Base-by-base conservation (phyloP, 2,329 filamentous ascomycete species). In the Curvularia lunata region DNA sequence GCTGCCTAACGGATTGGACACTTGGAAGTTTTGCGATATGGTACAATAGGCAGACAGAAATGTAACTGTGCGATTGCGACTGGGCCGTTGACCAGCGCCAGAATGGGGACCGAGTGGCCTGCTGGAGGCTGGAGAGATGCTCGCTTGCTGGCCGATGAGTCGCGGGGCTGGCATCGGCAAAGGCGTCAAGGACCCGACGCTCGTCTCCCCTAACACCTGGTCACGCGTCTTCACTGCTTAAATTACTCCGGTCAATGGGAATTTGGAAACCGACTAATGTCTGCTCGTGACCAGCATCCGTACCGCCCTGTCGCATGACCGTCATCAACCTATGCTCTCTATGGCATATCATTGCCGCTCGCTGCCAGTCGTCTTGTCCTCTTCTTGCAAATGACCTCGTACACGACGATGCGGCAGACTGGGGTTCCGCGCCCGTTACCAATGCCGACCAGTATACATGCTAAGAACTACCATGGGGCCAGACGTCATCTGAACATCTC, bases 1-100 rank as follows among this genome's bases (percentile, higher is more conserved):
- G 67, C 43, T 69, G 69, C 67, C 69, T 71, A 61, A 59, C 58
- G 60, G 57, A 65, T 54, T 59, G 59, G 28, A 47, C 50, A 66
- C 52, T 43, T 66, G 32, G 46, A 37, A 2, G 38, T n/a, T 53
- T 47, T 43, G 16, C 19, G 38, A 53, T 56, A 56, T 21, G 49
- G 57, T 58, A 51, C 62, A 58, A 55, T 62, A 58, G 56, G 47
- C 47, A 10, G 52, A 27, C 28, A 32, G 8, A 37, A 42, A 30
- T n/a, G 18, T 41, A 38, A 34, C 28, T 30, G 48, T 53, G 58
- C 43, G 50, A 51, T 59, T 48, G 58, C 60, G 58, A 53, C 54
- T 58, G 49, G 25, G 52, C 32, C 45, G 58, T 54, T 21, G 52
- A 61, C 61, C 59, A 62, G 56, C 63, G 61, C 63, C 61, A 60